These are phyloP conservation scores for Ilyonectria mors-panacis DNA, from an alignment of 2,329 filamentous ascomycete species.

Conservation along the genomic window DNA sequence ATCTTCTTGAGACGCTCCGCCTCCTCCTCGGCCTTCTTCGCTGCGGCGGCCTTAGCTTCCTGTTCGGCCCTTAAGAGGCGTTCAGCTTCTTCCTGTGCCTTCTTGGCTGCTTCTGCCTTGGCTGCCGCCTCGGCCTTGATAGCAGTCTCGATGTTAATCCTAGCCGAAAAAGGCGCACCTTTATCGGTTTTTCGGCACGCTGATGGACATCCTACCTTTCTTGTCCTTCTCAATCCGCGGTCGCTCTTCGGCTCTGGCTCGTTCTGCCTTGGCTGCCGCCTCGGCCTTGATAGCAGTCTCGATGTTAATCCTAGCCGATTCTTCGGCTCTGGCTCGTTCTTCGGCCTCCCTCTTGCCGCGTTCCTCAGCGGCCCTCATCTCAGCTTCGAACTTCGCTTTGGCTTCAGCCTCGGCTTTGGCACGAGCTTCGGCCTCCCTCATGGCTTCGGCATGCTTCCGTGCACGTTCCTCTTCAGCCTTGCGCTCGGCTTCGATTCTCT, in stretches of 20 bases:
- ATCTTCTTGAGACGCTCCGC: conserved; percentile 61
- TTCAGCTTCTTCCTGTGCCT: conserved; percentile 61
- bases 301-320: conserved; percentile 55
- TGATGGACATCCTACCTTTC: conserved; percentile 96
- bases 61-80: conserved; percentile 56
- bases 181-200: conserved; percentile 79
- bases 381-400: conserved; percentile 62
- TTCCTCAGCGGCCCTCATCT: conserved; percentile 61
- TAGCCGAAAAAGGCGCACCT: conserved; percentile 65
- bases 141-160: conserved; percentile 58
- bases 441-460: conserved; percentile 63
- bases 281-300: conserved; percentile 59
- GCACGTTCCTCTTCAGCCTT: conserved; percentile 31
- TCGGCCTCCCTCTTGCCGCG: conserved; percentile 63
- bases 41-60: conserved; percentile 59
- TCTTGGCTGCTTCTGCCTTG: conserved; percentile 58
- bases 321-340: conserved; percentile 59
- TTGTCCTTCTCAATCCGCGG: conserved; percentile 77
- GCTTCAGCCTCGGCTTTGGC: conserved; percentile 62
- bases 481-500: conserved; percentile 57
- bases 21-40: conserved; percentile 56
- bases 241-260: no score
- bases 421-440: conserved; percentile 62
- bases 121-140: conserved; percentile 60
- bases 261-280: no score